Base-by-base conservation (phyloP, 805 yeast species). In the Pichia ethanolica region DNA sequence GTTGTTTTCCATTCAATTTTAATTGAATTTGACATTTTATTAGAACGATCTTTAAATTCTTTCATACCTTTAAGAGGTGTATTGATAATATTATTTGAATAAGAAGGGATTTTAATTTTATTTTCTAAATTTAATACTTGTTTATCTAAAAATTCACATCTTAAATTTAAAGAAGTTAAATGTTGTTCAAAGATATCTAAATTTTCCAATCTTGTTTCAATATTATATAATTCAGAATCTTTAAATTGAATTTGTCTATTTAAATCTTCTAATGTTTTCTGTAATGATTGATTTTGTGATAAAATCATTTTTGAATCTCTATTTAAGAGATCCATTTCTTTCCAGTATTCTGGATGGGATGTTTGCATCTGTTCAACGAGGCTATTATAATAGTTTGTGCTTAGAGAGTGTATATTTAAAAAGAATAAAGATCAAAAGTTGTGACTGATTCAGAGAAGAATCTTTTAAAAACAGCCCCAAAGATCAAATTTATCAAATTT, bases 1-100 rank as follows among this genome's bases (percentile, higher is more conserved):
- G 72, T 67, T 5, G 76, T 71, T 61, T 69, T 65, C 74, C 74
- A 70, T 49, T 72, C 71, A 33, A 72, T 56, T 39, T 66, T 69
- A n/a, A 34, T 34, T 34, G n/a, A 34, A 11, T 12, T 34, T 34
- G 36, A 11, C 2, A 6, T 3, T 6, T 61, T 59, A 33, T 35
- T 40, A 10, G 43, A 45, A 12, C 39, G 5, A 14, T 43, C 45
- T 27, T 35, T 43, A 43, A 43, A 43, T 5, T 13, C 33, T 43
- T 9, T 35, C 11, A 43, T 7, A 5, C 39, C 39, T 5, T 35
- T 7, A 25, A 25, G 25, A 5, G 36, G 27, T 2, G 37, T 20
- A n/a, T 42, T 11, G 5, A 33, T 11, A 3, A 20, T 8, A 25
- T n/a, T 43, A 11, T 35, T 35, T 25, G 30, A 20, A 5, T 12